phyloP scores from a whole-genome alignment of 2,329 filamentous ascomycete genomes.

The Coniochaeta sp. region DNA sequence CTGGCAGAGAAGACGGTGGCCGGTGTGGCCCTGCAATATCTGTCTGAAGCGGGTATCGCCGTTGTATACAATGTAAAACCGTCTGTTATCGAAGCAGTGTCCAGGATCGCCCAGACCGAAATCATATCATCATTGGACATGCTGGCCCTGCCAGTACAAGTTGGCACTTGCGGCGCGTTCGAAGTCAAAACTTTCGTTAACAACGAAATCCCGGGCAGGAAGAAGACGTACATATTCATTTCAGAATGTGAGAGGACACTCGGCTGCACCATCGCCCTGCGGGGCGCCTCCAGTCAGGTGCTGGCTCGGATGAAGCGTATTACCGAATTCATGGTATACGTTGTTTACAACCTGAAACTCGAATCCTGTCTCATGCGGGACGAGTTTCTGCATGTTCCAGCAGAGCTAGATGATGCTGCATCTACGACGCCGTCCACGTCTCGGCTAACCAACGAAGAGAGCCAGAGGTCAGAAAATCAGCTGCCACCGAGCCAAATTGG shows the following conservation, averaged over 20 bases:
- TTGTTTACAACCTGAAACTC: conserved; percentile 94
- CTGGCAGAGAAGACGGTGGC: conserved; percentile 92
- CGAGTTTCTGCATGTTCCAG: conserved; percentile 79
- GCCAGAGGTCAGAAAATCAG: conserved; percentile 20
- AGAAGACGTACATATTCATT: conserved; percentile 93
- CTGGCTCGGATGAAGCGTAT: conserved; percentile 82
- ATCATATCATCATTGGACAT: conserved; percentile 96
- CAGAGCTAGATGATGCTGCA: conserved; percentile 35
- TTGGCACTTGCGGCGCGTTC: conserved; percentile 78
- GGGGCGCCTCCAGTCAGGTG: conserved; percentile 66
- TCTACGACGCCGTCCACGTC: conserved; percentile 27
- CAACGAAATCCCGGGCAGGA: conserved; percentile 61
- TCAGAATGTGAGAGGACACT: conserved; percentile 85
- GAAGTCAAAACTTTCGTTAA: conserved; percentile 95
- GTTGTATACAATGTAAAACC: conserved; percentile 96
- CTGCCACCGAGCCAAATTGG: conserved; percentile 17
- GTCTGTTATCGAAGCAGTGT: conserved; percentile 90
- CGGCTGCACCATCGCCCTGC: conserved; percentile 88
- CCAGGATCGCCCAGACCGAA: conserved; percentile 82
- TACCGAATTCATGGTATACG: conserved; percentile 98
- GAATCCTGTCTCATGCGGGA: conserved; percentile 93
- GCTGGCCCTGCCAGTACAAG: conserved; percentile 67
- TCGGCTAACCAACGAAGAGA: conserved; percentile 27
- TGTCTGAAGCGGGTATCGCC: conserved; percentile 82
- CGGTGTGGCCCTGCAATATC: conserved; percentile 79